Evolutionary conservation across 2,329 filamentous ascomycete genomes (phyloP), one percentile per base, ranked within the genome.

Genomic region (Alternaria angustiovoidea): DNA sequence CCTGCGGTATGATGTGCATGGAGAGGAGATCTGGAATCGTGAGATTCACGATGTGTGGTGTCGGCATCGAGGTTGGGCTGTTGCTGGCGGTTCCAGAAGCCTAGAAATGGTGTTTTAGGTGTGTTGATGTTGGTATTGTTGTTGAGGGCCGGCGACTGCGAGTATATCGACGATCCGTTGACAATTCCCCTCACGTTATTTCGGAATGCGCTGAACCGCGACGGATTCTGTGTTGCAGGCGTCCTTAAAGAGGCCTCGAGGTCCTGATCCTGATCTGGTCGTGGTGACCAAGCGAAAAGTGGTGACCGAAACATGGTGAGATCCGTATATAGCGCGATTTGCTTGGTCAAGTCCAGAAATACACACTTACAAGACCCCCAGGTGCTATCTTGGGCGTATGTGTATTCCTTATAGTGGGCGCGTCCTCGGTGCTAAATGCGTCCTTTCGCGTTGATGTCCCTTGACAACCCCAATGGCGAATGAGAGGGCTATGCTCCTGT

Each of bases 151-250:
- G 76, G 75, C 18, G 74, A 75, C 28, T 74, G 68, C 26, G 76
- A 78, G 62, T 79, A 79, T 16, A 79, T 59, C 1, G 76, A 79
- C 38, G 75, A 78, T 9, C 75, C 76, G 51, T 78, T 76, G 61
- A 75, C 65, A 59, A 75, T 72, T 14, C 69, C 68, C 51, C 74
- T 71, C 47, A 74, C 57, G 30, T 70, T 70, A 49, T 43, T 65
- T 2, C 62, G 68, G 18, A 71, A 62, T 28, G 66, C 61, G 26
- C 61, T 59, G 53, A 70, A 71, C 12, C 68, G 65, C 16, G 68
- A 70, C 22, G 63, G 57, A 5, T 64, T 63, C 16, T 65, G 63
- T 30, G 66, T 63, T 47, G 64, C 63, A 11, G 66, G 69, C 24
- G 34, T 38, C 16, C 34, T n/a, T 16, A 38, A n/a, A 4, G 62